A percentile compares a stretch with the other conserved stretches of the same genome.
phyloP scores from a whole-genome alignment of 2,329 filamentous ascomycete genomes.

The Alternaria triticina region DNA sequence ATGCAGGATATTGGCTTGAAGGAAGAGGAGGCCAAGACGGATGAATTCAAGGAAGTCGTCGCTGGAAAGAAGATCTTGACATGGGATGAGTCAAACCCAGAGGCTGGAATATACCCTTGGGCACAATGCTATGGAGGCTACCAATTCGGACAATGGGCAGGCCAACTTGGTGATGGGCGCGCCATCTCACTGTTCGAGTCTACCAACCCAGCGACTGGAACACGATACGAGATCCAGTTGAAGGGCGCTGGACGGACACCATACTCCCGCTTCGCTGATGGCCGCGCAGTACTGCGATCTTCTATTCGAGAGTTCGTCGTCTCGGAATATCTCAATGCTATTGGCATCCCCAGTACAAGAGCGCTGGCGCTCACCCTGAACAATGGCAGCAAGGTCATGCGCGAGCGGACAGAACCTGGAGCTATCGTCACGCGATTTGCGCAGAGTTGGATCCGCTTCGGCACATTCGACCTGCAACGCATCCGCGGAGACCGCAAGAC shows the following conservation, averaged over 20 bases:
- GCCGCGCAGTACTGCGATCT: conserved; percentile 88
- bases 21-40: conserved; percentile 69
- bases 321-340: conserved; percentile 84
- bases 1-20: conserved; percentile 81
- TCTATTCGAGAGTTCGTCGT: conserved; percentile 95
- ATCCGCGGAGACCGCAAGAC: conserved; percentile 78
- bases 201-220: conserved; percentile 73
- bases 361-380: conserved; percentile 85
- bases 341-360: conserved; percentile 84
- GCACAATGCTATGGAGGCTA: conserved; percentile 94
- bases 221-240: conserved; percentile 86
- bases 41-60: conserved; percentile 78
- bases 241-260: conserved; percentile 94
- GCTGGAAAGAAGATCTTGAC: conserved; percentile 84
- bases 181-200: conserved; percentile 94
- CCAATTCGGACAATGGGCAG: conserved; percentile 81
- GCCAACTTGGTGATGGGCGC: conserved; percentile 91
- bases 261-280: conserved; percentile 95
- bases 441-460: conserved; percentile 87
- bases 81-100: conserved; percentile 66
- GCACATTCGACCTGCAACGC: conserved; percentile 93
- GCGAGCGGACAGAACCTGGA: conserved; percentile 85
- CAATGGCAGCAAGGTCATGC: conserved; percentile 63
- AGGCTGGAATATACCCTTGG: conserved; percentile 84
- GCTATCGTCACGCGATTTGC: conserved; percentile 94